Evolutionary conservation across 1,284 basidiomycete genomes (phyloP), one percentile per base, ranked within the genome.

Genomic region (Caloboletus inedulis): DNA sequence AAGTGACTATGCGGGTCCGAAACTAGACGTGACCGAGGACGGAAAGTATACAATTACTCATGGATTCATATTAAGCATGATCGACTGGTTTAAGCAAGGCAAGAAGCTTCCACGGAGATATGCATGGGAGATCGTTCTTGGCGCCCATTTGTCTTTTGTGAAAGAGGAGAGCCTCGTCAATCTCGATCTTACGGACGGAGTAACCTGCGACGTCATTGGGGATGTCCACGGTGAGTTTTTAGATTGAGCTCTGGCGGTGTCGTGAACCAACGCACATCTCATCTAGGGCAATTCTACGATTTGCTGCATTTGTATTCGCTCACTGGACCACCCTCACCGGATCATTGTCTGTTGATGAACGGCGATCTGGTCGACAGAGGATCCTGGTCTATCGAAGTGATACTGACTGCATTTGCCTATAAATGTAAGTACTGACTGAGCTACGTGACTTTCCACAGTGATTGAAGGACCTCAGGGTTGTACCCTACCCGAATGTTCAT

Each of bases 291-390:
- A 80, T 96, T 91, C 74, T 98, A 92, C 70, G 96, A 98, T 71
- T 80, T 98, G 63, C 74, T 94, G 51, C 88, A 98, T 75, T 76
- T 99, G 14, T 84, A 92, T 61, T 84, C 84, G 7, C 77, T 97
- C 60, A 98, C 96, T 0, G 93, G 91, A 21, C 78, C 84, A 50
- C 94, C 94, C 14, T 85, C 77, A 52, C 82, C 89, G 52, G 85
- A 81, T 30, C 94, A 96, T 62, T 87, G 87, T 62, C 72, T 97
- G 44, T 75, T 96, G 37, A 96, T 97, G 87, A 97, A 96, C 69
- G 94, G 93, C 16, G 94, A 98, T 76, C 87, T 97, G 54, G 97
- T 99, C 37, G 97, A 99, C 71, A 86, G 97, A 55, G 97, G 96
- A 14, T 94, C 91, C 31, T 98, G 95, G 95, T 93, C 91, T 10